A percentile compares a stretch with the other conserved stretches of the same genome.
Evolutionary conservation across 192 early-diverging fungal genomes (phyloP).

Genomic region (Rhizoclosmatium globosum): DNA sequence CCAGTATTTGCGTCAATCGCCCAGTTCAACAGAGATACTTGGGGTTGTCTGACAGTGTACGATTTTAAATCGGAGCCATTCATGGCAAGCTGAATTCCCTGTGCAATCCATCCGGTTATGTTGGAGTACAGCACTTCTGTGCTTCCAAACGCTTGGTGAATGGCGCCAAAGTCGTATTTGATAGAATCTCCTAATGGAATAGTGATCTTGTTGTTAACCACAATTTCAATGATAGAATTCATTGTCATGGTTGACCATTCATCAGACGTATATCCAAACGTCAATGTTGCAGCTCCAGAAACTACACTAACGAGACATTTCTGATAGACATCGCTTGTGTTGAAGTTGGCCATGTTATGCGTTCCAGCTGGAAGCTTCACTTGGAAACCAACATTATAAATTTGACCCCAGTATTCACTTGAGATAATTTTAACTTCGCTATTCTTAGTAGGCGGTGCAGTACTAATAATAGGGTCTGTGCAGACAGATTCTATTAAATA

Average conservation of each 20-base stretch:
- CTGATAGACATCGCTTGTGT: neutral
- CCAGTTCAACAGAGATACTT: neutral
- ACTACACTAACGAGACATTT: neutral
- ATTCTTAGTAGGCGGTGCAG: neutral
- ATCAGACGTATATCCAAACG: neutral
- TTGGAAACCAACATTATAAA: neutral
- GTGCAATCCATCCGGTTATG: constrained; percentile 17
- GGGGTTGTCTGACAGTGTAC: too few relatives aligned
- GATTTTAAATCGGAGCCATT: neutral
- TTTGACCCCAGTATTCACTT: constrained; percentile 5
- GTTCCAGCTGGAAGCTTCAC: constrained; percentile 4
- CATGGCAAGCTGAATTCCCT: neutral
- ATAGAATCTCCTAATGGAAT: neutral
- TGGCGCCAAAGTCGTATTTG: constrained; percentile 1
- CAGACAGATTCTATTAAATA: neutral
- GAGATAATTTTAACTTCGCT: neutral
- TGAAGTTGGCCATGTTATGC: neutral
- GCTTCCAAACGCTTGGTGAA: constrained; percentile 1
- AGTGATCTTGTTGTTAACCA: neutral
- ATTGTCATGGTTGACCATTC: neutral
- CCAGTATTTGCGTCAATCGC: neutral
- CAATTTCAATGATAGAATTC: constrained; percentile 3
- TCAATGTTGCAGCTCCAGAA: neutral
- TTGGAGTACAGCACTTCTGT: neutral
- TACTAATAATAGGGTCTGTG: neutral